Evolutionary conservation across 129 eudicot genomes (phyloP), one percentile per base, ranked within the genome.

Genomic region (Centrapalus pauciflorus): DNA sequence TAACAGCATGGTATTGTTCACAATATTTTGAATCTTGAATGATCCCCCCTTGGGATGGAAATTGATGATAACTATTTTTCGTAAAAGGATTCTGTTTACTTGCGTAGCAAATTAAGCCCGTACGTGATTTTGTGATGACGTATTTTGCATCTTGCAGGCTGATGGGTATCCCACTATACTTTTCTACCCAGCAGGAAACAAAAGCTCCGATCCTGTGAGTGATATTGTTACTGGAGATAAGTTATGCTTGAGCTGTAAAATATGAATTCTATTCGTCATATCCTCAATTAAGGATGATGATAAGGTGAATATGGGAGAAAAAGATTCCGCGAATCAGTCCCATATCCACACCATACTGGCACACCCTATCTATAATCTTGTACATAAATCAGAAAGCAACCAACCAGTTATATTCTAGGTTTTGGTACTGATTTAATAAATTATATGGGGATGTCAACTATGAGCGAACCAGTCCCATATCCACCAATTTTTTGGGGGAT

Each of bases 161-260:
- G 90, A 89, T 28, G 96, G 95, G 51, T 86, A 80, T 79, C 96
- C 96, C 2, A 86, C 95, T 3, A 75, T 89, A 33, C 86, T 89
- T 45, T 89, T 89, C 84, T 89, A 76, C 76, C 95, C 95, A 35
- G 95, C 96, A 49, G 90, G 96, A 74, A 85, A 85, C 77, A 89
- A 89, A 74, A 89, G 83, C 69, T 33, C 48, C 7, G 90, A 85
- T 77, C 96, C 96, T 17, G 96, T 89, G 74, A 73, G 88, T 84
- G 23, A 25, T 37, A 23, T 67, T 55, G n/a, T n/a, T 64, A 8
- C 10, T n/a, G 0, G 4, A 49, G 64, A 50, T 51, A 59, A 58
- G 10, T 65, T 13, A 41, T 10, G 5, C 8, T 64, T 16, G 24
- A 8, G 26, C 38, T 61, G 16, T 61, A n/a, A 45, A 16, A 45